Base-by-base conservation (phyloP, 2,329 filamentous ascomycete species). In the Westerdykella ornata region DNA sequence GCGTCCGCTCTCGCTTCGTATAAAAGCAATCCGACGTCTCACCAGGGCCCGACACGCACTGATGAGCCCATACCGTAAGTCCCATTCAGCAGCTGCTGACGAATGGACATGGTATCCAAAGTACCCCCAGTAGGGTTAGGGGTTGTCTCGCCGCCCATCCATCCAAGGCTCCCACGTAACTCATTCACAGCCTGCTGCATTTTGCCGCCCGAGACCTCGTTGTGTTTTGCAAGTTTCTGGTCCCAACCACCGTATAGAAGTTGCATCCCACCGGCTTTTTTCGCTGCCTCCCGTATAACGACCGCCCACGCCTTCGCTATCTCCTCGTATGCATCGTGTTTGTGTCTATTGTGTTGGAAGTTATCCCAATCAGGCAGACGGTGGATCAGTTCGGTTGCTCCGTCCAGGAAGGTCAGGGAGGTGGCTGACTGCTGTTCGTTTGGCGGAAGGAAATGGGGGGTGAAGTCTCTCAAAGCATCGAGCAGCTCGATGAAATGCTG, bases 271-370 rank as follows among this genome's bases (percentile, higher is more conserved):
- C 88, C 89, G 9, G 88, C 90, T 52, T 85, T 79, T 72, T 97
- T 97, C 16, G 85, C 82, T 2, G 88, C 88, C 66, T 98, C 92
- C 46, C 82, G 83, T 53, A 98, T 85, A 37, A 95, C 90, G 52
- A 94, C 67, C 13, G 87, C 82, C 92, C 92, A 98, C 1, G 92
- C 92, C 58, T 84, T 88, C 18, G 87, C 84, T 49, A 98, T 89
- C 62, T 97, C 92, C 57, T 98, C 90, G 61, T 98, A 98, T 5
- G 90, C 89, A 49, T 88, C 88, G 52, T 95, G 84, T 67, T 96
- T 96, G 71, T 94, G 87, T 55, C 95, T 78, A 51, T 89, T 89
- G 69, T 96, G 85, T 48, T 87, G 81, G 45, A 84, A 85, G 34
- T 82, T 87, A 53, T 92, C 85, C 88, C 89, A 98, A 58, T 94